Evolutionary conservation across 345 rosid species (phyloP).

Genomic region (Trapa bicornis): DNA sequence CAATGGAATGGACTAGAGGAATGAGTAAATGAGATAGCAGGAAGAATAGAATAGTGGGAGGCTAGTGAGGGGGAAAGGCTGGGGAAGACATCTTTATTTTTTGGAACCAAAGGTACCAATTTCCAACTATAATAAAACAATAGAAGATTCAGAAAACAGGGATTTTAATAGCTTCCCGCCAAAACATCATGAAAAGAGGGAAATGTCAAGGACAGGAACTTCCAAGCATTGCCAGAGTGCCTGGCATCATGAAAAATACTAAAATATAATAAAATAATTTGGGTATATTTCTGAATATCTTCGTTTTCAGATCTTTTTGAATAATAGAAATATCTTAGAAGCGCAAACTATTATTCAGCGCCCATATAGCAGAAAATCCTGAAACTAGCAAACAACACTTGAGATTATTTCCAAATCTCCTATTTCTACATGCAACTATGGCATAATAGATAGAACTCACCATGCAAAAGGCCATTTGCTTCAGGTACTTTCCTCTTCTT

Average conservation of each 20-base stretch:
- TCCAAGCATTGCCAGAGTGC: neutral
- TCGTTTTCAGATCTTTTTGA: neutral
- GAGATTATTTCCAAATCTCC: neutral
- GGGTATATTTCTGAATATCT: neutral
- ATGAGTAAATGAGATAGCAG: neutral
- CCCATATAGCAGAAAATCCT: neutral
- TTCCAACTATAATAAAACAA: neutral
- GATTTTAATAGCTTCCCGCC: neutral
- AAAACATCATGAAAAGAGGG: neutral
- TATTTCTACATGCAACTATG: neutral
- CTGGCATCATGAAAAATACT: no score
- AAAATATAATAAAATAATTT: no score
- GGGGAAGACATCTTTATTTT: no score
- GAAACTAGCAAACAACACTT: neutral
- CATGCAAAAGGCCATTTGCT: conserved; percentile 48
- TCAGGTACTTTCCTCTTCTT: conserved; percentile 51
- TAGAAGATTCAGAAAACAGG: neutral
- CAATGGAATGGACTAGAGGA: no score
- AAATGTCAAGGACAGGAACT: neutral
- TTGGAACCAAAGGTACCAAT: neutral
- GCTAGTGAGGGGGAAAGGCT: neutral
- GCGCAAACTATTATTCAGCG: neutral
- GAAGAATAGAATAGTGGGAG: neutral
- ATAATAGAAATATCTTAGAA: neutral
- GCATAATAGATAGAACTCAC: conserved; percentile 31